These are phyloP conservation scores for Trametes cingulata DNA, from an alignment of 768 basidiomycete species.

Conservation along the genomic window DNA sequence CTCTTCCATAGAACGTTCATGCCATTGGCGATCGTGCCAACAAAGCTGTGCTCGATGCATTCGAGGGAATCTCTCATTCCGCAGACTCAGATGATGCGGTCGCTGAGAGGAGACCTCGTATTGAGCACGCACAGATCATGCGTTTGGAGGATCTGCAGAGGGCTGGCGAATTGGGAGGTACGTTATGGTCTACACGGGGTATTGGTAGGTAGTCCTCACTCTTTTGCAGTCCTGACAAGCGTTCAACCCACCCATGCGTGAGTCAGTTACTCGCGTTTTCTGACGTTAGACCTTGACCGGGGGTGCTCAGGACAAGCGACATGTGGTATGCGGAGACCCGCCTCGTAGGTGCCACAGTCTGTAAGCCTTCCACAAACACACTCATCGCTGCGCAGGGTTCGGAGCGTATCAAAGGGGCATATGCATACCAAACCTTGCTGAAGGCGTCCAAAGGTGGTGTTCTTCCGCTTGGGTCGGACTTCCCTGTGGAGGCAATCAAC, in stretches of 20 bases:
- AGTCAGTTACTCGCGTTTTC: slow-evolving; percentile 28
- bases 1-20: slow-evolving; percentile 70
- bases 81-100: slow-evolving; percentile 29
- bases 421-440: slow-evolving; percentile 83
- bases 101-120: slow-evolving; percentile 65
- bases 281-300: not conserved
- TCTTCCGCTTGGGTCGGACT: slow-evolving; percentile 88
- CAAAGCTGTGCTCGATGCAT: slow-evolving; percentile 78
- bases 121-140: slow-evolving; percentile 95
- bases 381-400: slow-evolving; percentile 53
- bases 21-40: slow-evolving; percentile 91
- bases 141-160: slow-evolving; percentile 66
- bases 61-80: slow-evolving; percentile 52
- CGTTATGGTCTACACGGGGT: slow-evolving; percentile 24
- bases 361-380: not conserved
- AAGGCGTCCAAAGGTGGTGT: slow-evolving; percentile 55
- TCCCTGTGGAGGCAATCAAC: slow-evolving; percentile 90
- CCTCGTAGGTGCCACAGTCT: slow-evolving; percentile 45
- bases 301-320: slow-evolving; percentile 64
- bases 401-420: slow-evolving; percentile 82
- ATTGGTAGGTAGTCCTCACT: not conserved
- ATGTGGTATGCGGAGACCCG: slow-evolving; percentile 92
- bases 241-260: slow-evolving; percentile 93
- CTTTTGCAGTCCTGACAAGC: slow-evolving; percentile 76
- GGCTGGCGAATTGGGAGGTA: slow-evolving; percentile 72